Percentiles rank a stretch among this genome's conserved stretches.
Evolutionary conservation across 2,329 filamentous ascomycete genomes (phyloP).

Genomic region (Ceratocystis huliohia): DNA sequence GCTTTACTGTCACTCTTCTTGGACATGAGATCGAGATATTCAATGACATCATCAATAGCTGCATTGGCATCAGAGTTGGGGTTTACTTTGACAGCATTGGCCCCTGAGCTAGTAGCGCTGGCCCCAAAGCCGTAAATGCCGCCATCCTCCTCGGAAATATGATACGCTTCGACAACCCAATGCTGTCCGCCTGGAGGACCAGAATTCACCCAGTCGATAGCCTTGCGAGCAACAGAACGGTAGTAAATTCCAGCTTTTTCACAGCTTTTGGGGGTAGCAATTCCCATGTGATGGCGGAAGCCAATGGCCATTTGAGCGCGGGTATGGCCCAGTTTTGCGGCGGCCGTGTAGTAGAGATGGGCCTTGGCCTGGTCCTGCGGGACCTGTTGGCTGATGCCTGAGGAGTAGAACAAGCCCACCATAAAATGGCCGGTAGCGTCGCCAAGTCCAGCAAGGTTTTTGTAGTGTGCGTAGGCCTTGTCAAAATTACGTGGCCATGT

Average conservation of each 20-base stretch:
- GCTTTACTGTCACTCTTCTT: slow-evolving; percentile 81
- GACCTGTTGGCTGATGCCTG: slow-evolving; percentile 71
- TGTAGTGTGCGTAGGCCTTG: slow-evolving; percentile 68
- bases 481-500: slow-evolving; percentile 72
- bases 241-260: slow-evolving; percentile 79
- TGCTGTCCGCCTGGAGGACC: slow-evolving; percentile 79
- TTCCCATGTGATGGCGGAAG: slow-evolving; percentile 72
- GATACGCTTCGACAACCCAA: slow-evolving; percentile 65
- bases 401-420: slow-evolving; percentile 91
- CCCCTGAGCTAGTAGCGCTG: slow-evolving; percentile 75
- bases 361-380: slow-evolving; percentile 81
- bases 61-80: slow-evolving; percentile 70
- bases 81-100: slow-evolving; percentile 61
- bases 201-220: slow-evolving; percentile 72
- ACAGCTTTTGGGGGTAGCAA: slow-evolving; percentile 75
- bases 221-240: slow-evolving; percentile 85
- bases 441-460: slow-evolving; percentile 61
- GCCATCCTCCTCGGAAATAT: slow-evolving; percentile 79
- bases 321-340: slow-evolving; percentile 69
- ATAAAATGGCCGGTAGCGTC: slow-evolving; percentile 93
- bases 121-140: slow-evolving; percentile 93
- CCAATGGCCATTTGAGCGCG: slow-evolving; percentile 88
- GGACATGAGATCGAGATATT: slow-evolving; percentile 83
- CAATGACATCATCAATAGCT: slow-evolving; percentile 82
- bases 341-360: slow-evolving; percentile 87